Conservation (phyloP, 441 rosid genomes). For the Aquilaria agallochum region DNA sequence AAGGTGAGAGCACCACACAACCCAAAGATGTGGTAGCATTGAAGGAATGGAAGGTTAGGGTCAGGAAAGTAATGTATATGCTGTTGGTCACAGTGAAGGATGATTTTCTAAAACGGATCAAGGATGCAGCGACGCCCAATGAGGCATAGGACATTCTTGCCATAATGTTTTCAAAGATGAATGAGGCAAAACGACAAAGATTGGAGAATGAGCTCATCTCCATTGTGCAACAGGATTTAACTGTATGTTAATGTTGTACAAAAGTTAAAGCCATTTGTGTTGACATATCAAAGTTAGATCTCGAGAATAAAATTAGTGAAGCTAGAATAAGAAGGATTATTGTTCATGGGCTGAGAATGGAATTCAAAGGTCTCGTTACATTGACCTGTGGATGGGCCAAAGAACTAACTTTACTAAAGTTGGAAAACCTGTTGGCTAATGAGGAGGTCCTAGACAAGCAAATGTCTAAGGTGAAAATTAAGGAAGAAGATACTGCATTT, state of each 20-base stretch:
- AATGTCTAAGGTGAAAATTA: not conserved
- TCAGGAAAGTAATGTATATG: too few relatives aligned
- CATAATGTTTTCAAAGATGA: too few relatives aligned
- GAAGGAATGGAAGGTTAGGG: too few relatives aligned
- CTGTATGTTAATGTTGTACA: not conserved
- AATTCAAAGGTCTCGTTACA: not conserved
- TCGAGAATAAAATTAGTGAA: not conserved
- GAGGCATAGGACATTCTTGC: too few relatives aligned
- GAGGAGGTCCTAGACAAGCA: conserved; percentile 4
- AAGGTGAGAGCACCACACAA: too few relatives aligned
- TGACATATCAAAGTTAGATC: conserved; percentile 7
- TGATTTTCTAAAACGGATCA: too few relatives aligned
- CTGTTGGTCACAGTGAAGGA: too few relatives aligned
- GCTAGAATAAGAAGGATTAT: conserved; percentile 4
- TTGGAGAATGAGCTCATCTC: not conserved
- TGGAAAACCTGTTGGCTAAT: not conserved
- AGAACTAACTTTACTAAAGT: not conserved
- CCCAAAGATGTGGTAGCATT: too few relatives aligned
- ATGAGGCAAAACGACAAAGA: too few relatives aligned
- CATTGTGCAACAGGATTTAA: not conserved
- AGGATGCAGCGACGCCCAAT: too few relatives aligned
- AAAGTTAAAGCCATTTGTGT: not conserved
- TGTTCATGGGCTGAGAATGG: not conserved
- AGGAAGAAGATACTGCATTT: not conserved
- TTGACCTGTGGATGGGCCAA: not conserved